These are phyloP conservation scores for Arthrocladium fulminans DNA, from an alignment of 2,329 filamentous ascomycete species.

Conservation along the genomic window DNA sequence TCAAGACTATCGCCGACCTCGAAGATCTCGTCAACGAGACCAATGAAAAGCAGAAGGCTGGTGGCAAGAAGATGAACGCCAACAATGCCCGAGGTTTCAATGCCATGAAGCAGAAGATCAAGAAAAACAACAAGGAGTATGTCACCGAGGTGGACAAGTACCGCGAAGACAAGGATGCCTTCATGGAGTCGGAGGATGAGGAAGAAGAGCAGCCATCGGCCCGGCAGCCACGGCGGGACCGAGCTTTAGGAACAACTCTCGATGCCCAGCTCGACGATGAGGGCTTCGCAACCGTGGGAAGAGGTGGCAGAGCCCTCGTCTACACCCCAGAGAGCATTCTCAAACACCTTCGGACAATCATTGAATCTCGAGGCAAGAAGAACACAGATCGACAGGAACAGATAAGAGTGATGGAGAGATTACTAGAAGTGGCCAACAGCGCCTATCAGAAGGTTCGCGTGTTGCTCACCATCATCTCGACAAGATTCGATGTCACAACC, in stretches of 20 bases:
- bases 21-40: slow-evolving; percentile 93
- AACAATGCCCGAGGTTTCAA: slow-evolving; percentile 90
- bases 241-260: slow-evolving; percentile 43
- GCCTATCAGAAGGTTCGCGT: slow-evolving; percentile 94
- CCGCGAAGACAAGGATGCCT: slow-evolving; percentile 73
- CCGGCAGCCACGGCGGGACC: slow-evolving; percentile 33
- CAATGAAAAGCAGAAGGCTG: slow-evolving; percentile 89
- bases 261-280: slow-evolving; percentile 58
- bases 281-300: slow-evolving; percentile 81
- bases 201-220: slow-evolving; percentile 45
- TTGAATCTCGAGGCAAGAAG: slow-evolving; percentile 97
- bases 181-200: slow-evolving; percentile 75
- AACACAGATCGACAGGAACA: slow-evolving; percentile 93
- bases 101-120: slow-evolving; percentile 94
- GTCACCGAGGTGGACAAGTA: slow-evolving; percentile 79
- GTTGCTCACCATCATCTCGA: slow-evolving; percentile 81
- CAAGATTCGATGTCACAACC: slow-evolving; percentile 83
- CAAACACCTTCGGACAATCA: slow-evolving; percentile 85
- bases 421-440: slow-evolving; percentile 76
- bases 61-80: slow-evolving; percentile 97
- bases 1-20: slow-evolving; percentile 85
- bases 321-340: slow-evolving; percentile 97
- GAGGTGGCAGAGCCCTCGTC: slow-evolving; percentile 76
- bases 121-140: slow-evolving; percentile 97
- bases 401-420: slow-evolving; percentile 95